Evolutionary conservation across 768 basidiomycete genomes (phyloP), one percentile per base, ranked within the genome.

Genomic region (Tephrocybe rancida): DNA sequence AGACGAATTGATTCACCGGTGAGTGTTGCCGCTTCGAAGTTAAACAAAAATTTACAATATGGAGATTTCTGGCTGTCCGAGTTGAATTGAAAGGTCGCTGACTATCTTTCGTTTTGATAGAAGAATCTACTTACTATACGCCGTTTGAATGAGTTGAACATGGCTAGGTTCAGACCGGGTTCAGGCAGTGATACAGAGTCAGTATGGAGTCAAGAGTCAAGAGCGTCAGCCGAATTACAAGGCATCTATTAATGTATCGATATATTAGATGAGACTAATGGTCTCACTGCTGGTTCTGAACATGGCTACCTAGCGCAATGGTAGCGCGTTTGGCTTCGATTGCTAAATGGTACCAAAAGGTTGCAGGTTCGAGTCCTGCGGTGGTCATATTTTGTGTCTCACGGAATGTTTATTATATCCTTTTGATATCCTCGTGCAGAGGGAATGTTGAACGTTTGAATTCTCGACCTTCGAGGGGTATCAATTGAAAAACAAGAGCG

Each of bases 241-340:
- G 13, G 6, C 13, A 13, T 41, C 6, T 41, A 2, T 2, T 0
- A 34, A 34, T 1, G 1, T n/a, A n/a, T n/a, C n/a, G n/a, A n/a
- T n/a, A n/a, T n/a, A n/a, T n/a, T n/a, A n/a, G n/a, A n/a, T n/a
- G n/a, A n/a, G n/a, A n/a, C n/a, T n/a, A n/a, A n/a, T n/a, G n/a
- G n/a, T n/a, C n/a, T n/a, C n/a, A n/a, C n/a, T n/a, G n/a, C n/a
- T n/a, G n/a, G n/a, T n/a, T n/a, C n/a, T n/a, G n/a, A n/a, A n/a
- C n/a, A 77, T 70, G 85, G 84, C 82, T 86, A 83, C 86, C 86
- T 90, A 76, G 88, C 88, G 87, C 88, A 90, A 90, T 90, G 88
- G 88, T 88, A 90, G 88, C 88, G 88, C 88, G 87, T 90, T 88
- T 90, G 88, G 88, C 87, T 90, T 90, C 88, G 87, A 88, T 81